phyloP scores from a whole-genome alignment of 2,329 filamentous ascomycete genomes.

The Fusarium subtropicale region DNA sequence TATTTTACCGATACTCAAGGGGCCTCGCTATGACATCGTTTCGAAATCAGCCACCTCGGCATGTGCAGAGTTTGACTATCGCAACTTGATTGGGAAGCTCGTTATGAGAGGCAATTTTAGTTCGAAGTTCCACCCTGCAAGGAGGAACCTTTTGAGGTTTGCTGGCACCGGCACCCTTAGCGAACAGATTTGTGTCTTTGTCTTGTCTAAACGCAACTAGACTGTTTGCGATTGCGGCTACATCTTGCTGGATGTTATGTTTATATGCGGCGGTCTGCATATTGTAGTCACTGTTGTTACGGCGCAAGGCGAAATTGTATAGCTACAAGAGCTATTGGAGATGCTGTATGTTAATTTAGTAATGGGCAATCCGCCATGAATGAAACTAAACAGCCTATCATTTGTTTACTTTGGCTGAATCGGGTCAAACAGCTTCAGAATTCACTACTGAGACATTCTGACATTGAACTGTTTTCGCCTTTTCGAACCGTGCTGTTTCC shows the following conservation, averaged over 20 bases:
- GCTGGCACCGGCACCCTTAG: not conserved
- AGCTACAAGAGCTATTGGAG: not conserved
- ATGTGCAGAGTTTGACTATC: constrained; percentile 23
- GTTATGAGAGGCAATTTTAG: constrained; percentile 7
- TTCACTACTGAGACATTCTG: too few species aligned
- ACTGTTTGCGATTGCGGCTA: not conserved
- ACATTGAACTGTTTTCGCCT: not conserved
- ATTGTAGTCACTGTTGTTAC: not conserved
- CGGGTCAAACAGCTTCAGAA: not conserved
- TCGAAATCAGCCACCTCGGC: constrained; percentile 14
- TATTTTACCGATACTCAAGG: not conserved
- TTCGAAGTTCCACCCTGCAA: constrained; percentile 11
- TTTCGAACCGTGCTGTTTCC: not conserved
- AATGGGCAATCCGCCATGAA: not conserved
- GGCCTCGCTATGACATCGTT: not conserved
- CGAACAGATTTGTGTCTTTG: not conserved
- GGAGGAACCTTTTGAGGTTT: constrained; percentile 4
- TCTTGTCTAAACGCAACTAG: not conserved
- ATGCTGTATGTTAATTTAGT: not conserved
- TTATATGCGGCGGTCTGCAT: not conserved
- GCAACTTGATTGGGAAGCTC: constrained; percentile 27
- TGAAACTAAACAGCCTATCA: not conserved
- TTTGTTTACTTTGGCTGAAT: not conserved
- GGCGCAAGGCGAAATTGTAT: not conserved
- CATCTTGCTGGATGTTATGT: not conserved